Evolutionary conservation across 306 rosid species (phyloP).

Genomic region (Erythrophleum fordii): DNA sequence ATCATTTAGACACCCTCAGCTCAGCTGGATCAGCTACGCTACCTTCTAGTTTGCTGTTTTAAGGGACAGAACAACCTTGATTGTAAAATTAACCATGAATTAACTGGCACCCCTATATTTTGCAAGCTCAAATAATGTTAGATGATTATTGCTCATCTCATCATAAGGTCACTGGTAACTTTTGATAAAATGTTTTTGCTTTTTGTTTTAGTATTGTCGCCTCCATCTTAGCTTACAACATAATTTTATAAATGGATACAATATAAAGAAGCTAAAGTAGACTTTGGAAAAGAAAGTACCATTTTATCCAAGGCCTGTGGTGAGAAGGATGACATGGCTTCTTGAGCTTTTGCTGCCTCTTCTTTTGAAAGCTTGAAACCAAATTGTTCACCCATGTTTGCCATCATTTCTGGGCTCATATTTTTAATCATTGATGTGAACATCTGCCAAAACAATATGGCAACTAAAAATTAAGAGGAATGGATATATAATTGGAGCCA

Average conservation of each 20-base stretch:
- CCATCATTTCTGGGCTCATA: conserved; percentile 97
- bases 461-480: conserved; percentile 17
- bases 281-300: conserved; percentile 52
- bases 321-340: conserved; percentile 87
- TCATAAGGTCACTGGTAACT: background rate
- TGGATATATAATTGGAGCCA: background rate
- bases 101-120: conserved; percentile 23
- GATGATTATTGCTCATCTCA: background rate
- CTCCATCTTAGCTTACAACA: conserved; percentile 20
- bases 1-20: background rate
- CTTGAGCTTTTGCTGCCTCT: conserved; percentile 87
- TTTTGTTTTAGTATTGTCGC: background rate
- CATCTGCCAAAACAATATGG: conserved; percentile 66
- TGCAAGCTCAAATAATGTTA: conserved; percentile 10
- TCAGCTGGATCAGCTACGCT: background rate
- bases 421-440: conserved; percentile 88
- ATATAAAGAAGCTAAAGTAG: background rate
- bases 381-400: conserved; percentile 93
- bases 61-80: conserved; percentile 1
- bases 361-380: conserved; percentile 85
- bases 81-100: background rate
- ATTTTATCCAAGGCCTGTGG: conserved; percentile 87
- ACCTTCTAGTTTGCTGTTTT: background rate
- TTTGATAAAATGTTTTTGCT: background rate
- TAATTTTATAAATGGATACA: conserved; percentile 15